Percentiles rank a stretch among this genome's conserved stretches.
These are phyloP conservation scores for Iberis pinnata DNA, from an alignment of 345 rosid genomes.

Conservation along the genomic window DNA sequence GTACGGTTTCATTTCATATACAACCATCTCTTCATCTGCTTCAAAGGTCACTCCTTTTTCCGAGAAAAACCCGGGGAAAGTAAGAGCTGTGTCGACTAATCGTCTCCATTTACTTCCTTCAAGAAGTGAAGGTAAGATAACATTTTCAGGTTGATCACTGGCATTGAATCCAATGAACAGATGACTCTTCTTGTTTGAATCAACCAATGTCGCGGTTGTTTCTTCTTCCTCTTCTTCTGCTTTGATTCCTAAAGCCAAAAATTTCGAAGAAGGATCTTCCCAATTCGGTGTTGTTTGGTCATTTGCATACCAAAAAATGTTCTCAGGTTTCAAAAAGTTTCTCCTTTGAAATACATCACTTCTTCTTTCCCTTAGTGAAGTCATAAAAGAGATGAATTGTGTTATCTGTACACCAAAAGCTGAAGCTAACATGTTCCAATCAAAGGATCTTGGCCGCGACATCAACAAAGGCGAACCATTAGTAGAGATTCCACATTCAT, in stretches of 20 bases:
- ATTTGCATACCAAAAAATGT: conserved; percentile 68
- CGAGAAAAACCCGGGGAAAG: conserved; percentile 76
- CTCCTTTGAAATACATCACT: conserved; percentile 61
- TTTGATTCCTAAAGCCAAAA: conserved; percentile 68
- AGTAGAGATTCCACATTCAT: conserved; percentile 82
- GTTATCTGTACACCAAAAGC: conserved; percentile 64
- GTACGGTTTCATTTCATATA: conserved; percentile 67
- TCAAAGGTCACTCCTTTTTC: conserved; percentile 43
- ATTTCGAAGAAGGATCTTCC: conserved; percentile 61
- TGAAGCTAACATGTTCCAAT: conserved; percentile 59
- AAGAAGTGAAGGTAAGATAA: conserved; percentile 47
- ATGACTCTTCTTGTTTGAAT: conserved; percentile 36
- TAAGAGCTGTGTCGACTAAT: conserved; percentile 75
- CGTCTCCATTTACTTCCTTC: conserved; percentile 59
- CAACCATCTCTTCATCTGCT: conserved; percentile 32
- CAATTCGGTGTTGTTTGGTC: conserved; percentile 65
- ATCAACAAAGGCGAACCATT: conserved; percentile 54
- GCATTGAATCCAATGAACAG: conserved; percentile 67
- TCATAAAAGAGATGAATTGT: conserved; percentile 63
- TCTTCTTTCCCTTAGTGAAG: conserved; percentile 52
- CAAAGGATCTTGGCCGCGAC: conserved; percentile 48
- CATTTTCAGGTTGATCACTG: conserved; percentile 35
- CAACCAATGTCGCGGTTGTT: conserved; percentile 26
- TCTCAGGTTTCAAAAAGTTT: conserved; percentile 58
- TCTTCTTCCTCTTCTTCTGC: conserved; percentile 34